Base-by-base conservation (phyloP, 1,139 yeast species). In the Yamadazyma atlantica region DNA sequence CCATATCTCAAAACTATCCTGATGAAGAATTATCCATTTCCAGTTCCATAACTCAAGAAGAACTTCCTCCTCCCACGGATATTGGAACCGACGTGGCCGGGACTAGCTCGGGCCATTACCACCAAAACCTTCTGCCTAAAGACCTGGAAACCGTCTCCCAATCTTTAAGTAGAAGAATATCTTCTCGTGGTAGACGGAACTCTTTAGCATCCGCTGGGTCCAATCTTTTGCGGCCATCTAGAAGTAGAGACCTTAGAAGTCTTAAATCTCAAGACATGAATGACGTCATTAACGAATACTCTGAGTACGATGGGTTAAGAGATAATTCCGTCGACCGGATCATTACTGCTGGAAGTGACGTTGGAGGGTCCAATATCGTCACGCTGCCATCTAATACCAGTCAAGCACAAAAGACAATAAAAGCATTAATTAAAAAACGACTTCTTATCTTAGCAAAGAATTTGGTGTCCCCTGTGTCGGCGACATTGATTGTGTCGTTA, bases 391-490 rank as follows among this genome's bases (percentile, higher is more conserved):
- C 39, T 2, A 17, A 33, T 27, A 16, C 32, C 12, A 27, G 36
- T 6, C 28, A 31, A 12, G 23, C 15, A 10, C 28, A 25, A 16
- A 21, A 32, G 2, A 31, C n/a, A 13, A 2, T 28, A 5, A 35
- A 34, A 29, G 18, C 36, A 4, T 29, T 23, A 19, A 4, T 35
- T 37, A 46, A 44, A 15, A 31, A 38, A n/a, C 42, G 49, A 39
- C 28, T 50, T 7, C 29, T 38, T 14, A 40, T 48, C 29, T 41
- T 58, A 22, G 45, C 70, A 2, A 74, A 73, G 51, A 88, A 87
- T 59, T 74, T 89, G 45, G 52, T 71, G 30, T 73, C 94, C 12
- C 94, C 95, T 0, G 81, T 81, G 33, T 82, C 95, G 1, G 50
- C 81, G 32, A 67, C 90, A 1, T 74, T 87, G 31, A 68, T 88